phyloP scores from a whole-genome alignment of 2,329 filamentous ascomycete species.

The Aureobasidium subglaciale region DNA sequence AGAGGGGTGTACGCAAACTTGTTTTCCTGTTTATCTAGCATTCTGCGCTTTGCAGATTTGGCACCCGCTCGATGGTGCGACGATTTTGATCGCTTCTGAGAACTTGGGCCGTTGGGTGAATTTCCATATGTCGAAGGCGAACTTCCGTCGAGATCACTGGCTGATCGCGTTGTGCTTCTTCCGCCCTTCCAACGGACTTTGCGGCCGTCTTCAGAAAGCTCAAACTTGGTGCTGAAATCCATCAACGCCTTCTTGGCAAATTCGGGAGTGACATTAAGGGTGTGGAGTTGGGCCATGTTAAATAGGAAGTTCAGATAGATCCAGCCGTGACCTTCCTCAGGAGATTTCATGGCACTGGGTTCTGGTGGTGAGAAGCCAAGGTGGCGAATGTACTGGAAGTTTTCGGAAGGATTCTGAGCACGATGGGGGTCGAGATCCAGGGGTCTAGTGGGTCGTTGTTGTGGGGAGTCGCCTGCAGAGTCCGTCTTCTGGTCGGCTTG shows the following conservation, averaged over 20 bases:
- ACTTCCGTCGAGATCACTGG: constrained; percentile 46
- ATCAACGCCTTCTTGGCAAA: constrained; percentile 68
- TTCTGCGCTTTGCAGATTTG: neutral
- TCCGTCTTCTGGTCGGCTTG: constrained; percentile 12
- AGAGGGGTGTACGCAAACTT: constrained; percentile 41
- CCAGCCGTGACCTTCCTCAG: constrained; percentile 66
- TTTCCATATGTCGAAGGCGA: constrained; percentile 17
- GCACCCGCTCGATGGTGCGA: neutral
- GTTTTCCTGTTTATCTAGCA: constrained; percentile 19
- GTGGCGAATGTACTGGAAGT: constrained; percentile 72
- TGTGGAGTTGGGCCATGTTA: constrained; percentile 78
- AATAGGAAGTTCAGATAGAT: constrained; percentile 74
- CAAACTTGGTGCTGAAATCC: constrained; percentile 66
- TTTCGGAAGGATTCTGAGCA: constrained; percentile 67
- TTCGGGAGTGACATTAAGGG: constrained; percentile 70
- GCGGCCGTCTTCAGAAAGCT: constrained; percentile 68
- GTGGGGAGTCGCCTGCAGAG: constrained; percentile 16
- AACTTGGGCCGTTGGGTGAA: constrained; percentile 19
- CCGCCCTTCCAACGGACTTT: constrained; percentile 77
- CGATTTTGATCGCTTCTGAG: constrained; percentile 23
- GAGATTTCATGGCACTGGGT: constrained; percentile 42
- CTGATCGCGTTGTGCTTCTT: constrained; percentile 55
- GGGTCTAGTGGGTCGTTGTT: constrained; percentile 67
- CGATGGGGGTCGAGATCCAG: constrained; percentile 72
- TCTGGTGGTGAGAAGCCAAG: constrained; percentile 60